These are phyloP conservation scores for Neltuma alba DNA, from an alignment of 306 rosid species.

Conservation along the genomic window DNA sequence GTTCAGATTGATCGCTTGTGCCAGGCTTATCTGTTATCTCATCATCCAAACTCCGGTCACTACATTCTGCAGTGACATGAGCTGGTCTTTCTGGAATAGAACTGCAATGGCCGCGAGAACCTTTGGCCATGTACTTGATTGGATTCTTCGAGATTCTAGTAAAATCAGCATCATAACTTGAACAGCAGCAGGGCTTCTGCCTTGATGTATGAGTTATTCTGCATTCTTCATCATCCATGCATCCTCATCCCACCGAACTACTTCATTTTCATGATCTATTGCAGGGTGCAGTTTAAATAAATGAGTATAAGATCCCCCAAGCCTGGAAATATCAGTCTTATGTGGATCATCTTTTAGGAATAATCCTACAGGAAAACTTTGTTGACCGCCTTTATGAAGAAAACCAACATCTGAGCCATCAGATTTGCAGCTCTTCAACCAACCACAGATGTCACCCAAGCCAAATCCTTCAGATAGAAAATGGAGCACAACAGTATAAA, in stretches of 20 bases:
- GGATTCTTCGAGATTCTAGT: constrained; percentile 71
- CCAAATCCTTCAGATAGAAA: constrained; percentile 97
- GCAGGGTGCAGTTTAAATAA: constrained; percentile 65
- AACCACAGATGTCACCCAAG: constrained; percentile 67
- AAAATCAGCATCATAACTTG: constrained; percentile 73
- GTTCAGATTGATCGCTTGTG: constrained; percentile 83
- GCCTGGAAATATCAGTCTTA: constrained; percentile 74
- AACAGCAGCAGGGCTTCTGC: constrained; percentile 95
- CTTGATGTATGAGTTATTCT: constrained; percentile 80
- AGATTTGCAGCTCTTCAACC: constrained; percentile 74
- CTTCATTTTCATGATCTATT: constrained; percentile 66
- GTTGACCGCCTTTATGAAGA: constrained; percentile 96
- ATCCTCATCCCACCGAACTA: constrained; percentile 92
- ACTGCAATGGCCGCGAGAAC: constrained; percentile 69
- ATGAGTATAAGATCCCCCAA: constrained; percentile 91
- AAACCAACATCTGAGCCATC: constrained; percentile 73
- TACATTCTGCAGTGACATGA: constrained; percentile 85
- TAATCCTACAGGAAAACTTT: constrained; percentile 72
- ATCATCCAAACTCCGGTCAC: constrained; percentile 77
- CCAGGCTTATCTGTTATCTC: constrained; percentile 90
- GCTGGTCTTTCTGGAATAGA: constrained; percentile 82
- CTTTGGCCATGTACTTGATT: constrained; percentile 59
- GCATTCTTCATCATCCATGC: constrained; percentile 84
- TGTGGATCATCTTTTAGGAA: constrained; percentile 75
- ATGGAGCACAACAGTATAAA: constrained; percentile 85